These are phyloP conservation scores for Fraxinus platypoda DNA, from an alignment of 305 asterid species.

Conservation along the genomic window DNA sequence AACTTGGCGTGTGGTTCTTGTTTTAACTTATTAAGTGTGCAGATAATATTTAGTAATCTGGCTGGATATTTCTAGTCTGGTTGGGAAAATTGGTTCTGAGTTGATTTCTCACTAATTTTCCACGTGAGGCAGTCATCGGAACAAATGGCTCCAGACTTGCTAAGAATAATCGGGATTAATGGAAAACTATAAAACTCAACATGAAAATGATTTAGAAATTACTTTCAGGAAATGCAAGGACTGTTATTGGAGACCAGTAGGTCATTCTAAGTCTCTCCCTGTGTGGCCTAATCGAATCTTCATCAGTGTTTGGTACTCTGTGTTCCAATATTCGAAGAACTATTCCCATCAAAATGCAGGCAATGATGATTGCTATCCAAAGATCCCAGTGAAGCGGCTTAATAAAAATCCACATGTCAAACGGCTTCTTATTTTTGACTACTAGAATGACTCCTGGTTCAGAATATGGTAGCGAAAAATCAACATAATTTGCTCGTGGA, in stretches of 20 bases:
- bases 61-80: neutral
- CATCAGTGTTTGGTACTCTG: slow-evolving; percentile 11
- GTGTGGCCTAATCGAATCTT: slow-evolving; percentile 20
- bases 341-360: slow-evolving; percentile 45
- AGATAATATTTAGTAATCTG: neutral
- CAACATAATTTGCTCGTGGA: slow-evolving; percentile 42
- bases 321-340: slow-evolving; percentile 47
- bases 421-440: slow-evolving; percentile 42
- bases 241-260: slow-evolving; percentile 51
- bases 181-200: neutral
- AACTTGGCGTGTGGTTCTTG: neutral
- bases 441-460: slow-evolving; percentile 56
- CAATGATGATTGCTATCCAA: slow-evolving; percentile 44
- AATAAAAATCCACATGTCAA: slow-evolving; percentile 59
- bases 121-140: neutral
- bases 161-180: neutral
- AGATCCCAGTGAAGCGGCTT: slow-evolving; percentile 67
- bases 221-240: slow-evolving; percentile 71
- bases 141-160: neutral
- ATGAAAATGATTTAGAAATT: slow-evolving; percentile 14
- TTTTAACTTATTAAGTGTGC: neutral
- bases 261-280: slow-evolving; percentile 26
- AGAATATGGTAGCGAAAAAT: slow-evolving; percentile 55
- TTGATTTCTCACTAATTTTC: neutral
- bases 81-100: neutral